A percentile compares a stretch with the other conserved stretches of the same genome.
phyloP scores from a whole-genome alignment of 2,329 filamentous ascomycete genomes.

The Fusarium chuoi region DNA sequence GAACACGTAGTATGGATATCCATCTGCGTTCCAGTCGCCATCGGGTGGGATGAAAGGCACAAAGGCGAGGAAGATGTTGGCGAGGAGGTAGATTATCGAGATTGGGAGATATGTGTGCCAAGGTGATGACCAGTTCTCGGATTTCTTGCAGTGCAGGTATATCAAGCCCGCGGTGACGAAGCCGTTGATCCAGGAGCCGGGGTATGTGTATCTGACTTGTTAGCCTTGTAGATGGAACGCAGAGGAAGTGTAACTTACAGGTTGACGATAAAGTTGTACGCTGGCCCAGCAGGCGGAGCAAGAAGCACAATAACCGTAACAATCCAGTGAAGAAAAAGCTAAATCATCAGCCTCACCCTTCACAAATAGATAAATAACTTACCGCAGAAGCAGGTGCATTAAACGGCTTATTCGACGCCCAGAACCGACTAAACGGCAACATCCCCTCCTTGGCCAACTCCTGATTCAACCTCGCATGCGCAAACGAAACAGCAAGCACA shows the following conservation, averaged over 20 bases:
- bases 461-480: conserved; percentile 68
- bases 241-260: conserved; percentile 44
- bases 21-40: conserved; percentile 57
- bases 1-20: conserved; percentile 67
- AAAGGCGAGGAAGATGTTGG: conserved; percentile 63
- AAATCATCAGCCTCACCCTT: conserved; percentile 1
- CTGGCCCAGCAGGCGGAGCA: conserved; percentile 73
- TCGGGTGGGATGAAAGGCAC: conserved; percentile 67
- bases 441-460: conserved; percentile 77
- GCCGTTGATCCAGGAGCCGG: conserved; percentile 63
- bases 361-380: conserved; percentile 21
- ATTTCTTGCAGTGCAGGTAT: conserved; percentile 61
- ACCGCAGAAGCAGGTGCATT: conserved; percentile 69
- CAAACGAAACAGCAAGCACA: conserved; percentile 69
- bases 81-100: conserved; percentile 59
- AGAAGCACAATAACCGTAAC: conserved; percentile 73
- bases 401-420: conserved; percentile 75
- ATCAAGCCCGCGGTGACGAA: conserved; percentile 63
- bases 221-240: not conserved
- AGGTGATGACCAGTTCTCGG: conserved; percentile 63
- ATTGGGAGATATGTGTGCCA: conserved; percentile 63
- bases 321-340: conserved; percentile 72
- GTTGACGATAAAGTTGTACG: conserved; percentile 74
- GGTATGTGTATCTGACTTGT: conserved; percentile 57
- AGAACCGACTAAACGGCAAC: conserved; percentile 72